Percentiles rank a stretch among this genome's conserved stretches.
Conservation (phyloP, 352 stramenopile genomes). For the Phytophthora fragariaefolia region DNA sequence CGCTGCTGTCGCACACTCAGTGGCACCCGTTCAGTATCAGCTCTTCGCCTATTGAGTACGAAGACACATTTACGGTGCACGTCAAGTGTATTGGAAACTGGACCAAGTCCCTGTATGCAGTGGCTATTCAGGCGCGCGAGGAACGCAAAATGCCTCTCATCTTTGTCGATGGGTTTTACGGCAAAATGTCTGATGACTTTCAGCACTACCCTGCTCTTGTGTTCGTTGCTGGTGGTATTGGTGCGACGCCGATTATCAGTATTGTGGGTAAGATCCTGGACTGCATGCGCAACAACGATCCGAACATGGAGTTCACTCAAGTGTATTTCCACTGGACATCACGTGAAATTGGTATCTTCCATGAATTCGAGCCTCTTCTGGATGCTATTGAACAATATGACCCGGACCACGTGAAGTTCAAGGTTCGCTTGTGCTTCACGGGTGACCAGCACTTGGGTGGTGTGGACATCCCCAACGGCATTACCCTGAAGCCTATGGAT, state of each 20-base stretch:
- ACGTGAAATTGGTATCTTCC: constrained; percentile 83
- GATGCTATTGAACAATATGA: constrained; percentile 82
- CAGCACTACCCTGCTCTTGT: constrained; percentile 84
- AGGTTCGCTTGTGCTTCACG: constrained; percentile 79
- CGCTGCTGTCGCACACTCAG: constrained; percentile 72
- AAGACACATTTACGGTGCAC: constrained; percentile 87
- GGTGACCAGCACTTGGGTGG: constrained; percentile 80
- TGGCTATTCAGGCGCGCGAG: constrained; percentile 79
- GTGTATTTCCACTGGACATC: constrained; percentile 90
- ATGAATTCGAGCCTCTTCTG: constrained; percentile 85
- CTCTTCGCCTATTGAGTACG: constrained; percentile 84
- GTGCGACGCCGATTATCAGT: constrained; percentile 89
- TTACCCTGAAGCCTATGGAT: constrained; percentile 82
- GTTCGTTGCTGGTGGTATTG: constrained; percentile 87
- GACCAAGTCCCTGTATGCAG: constrained; percentile 76
- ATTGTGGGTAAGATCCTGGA: constrained; percentile 89
- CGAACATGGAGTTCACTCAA: constrained; percentile 67
- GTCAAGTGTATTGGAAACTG: constrained; percentile 81
- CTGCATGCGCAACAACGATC: constrained; percentile 81
- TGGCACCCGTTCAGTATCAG: constrained; percentile 91
- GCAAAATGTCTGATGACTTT: constrained; percentile 85
- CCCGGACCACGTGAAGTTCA: constrained; percentile 69
- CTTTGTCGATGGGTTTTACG: constrained; percentile 87
- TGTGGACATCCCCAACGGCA: constrained; percentile 76
- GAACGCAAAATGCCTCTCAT: constrained; percentile 83